Percentiles rank a stretch among this genome's conserved stretches.
Conservation (phyloP, 1,139 yeast species). For the Cylindricascospora bacillispora region DNA sequence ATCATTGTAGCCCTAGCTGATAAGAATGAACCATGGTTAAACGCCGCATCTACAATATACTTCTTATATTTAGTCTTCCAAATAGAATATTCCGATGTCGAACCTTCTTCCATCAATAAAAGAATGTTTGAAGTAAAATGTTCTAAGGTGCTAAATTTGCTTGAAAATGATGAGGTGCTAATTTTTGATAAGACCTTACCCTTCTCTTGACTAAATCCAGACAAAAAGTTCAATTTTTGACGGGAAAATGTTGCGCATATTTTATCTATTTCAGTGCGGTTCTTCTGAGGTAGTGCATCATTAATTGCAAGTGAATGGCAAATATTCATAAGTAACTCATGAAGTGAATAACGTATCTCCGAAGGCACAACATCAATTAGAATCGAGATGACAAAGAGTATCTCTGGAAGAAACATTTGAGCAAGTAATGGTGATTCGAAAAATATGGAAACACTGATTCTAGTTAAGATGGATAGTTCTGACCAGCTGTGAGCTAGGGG, state of each 20-base stretch:
- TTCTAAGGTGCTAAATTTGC: slow-evolving; percentile 46
- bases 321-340: slow-evolving; percentile 52
- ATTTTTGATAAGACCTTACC: slow-evolving; percentile 27
- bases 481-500: slow-evolving; percentile 54
- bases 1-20: slow-evolving; percentile 64
- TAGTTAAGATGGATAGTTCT: slow-evolving; percentile 58
- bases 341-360: slow-evolving; percentile 53
- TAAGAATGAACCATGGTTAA: slow-evolving; percentile 46
- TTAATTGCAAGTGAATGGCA: slow-evolving; percentile 61
- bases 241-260: slow-evolving; percentile 52
- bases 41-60: slow-evolving; percentile 52
- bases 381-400: slow-evolving; percentile 53
- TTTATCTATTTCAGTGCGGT: slow-evolving; percentile 34
- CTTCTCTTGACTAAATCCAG: slow-evolving; percentile 61
- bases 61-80: slow-evolving; percentile 68
- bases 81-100: slow-evolving; percentile 35
- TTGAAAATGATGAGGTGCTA: slow-evolving; percentile 35
- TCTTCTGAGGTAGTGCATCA: slow-evolving; percentile 35
- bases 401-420: slow-evolving; percentile 58
- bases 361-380: slow-evolving; percentile 63
- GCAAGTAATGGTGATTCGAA: slow-evolving; percentile 61
- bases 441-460: slow-evolving; percentile 51
- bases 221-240: slow-evolving; percentile 60
- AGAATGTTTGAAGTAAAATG: slow-evolving; percentile 52
- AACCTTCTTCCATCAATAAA: slow-evolving; percentile 42